Conservation (phyloP, 78 protist genomes). For the Chrysochromulina tobinii region DNA sequence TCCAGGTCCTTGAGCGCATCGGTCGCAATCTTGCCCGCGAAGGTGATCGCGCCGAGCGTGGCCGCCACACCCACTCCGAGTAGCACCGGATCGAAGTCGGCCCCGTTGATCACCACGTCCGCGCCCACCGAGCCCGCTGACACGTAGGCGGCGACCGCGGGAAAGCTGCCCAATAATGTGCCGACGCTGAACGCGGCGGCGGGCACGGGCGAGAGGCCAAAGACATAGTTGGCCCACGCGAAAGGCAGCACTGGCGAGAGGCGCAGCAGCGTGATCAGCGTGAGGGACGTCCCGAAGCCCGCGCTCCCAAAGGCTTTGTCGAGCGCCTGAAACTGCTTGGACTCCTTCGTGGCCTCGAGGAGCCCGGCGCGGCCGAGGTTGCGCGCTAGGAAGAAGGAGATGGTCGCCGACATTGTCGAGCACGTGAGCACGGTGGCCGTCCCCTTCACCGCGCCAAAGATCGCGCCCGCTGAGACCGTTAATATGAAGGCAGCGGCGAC, state of each 20-base stretch:
- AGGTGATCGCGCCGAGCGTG: background rate
- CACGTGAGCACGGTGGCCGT: background rate
- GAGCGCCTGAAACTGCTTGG: background rate
- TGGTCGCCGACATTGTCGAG: background rate
- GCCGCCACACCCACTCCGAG: background rate
- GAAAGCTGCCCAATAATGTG: background rate
- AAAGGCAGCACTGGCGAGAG: background rate
- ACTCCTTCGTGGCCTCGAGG: background rate
- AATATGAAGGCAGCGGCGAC: slow-evolving; percentile 12
- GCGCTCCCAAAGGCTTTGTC: background rate
- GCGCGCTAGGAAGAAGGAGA: background rate
- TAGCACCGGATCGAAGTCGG: background rate
- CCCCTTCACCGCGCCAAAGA: background rate
- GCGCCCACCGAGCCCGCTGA: background rate
- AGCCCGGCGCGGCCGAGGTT: background rate
- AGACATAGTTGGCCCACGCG: background rate
- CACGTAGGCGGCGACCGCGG: background rate
- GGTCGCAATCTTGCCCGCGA: background rate
- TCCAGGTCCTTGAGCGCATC: background rate
- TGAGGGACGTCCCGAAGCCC: background rate
- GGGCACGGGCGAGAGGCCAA: background rate
- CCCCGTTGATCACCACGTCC: background rate
- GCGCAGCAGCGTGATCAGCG: background rate
- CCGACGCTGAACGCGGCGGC: background rate
- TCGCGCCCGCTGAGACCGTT: slow-evolving; percentile 1